These are phyloP conservation scores for Suillus lakei DNA, from an alignment of 768 basidiomycete genomes.

Conservation along the genomic window DNA sequence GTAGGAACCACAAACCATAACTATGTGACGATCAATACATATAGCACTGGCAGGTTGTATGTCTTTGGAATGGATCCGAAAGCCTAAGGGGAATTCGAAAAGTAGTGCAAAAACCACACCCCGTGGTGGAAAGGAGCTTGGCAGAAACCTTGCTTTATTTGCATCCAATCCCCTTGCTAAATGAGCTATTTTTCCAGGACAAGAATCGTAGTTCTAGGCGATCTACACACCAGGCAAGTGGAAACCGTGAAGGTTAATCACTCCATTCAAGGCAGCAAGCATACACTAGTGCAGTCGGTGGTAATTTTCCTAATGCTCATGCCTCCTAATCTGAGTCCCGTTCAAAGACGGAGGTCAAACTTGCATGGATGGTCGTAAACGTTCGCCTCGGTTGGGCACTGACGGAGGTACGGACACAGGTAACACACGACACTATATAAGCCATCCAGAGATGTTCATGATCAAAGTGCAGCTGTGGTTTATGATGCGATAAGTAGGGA, in stretches of 20 bases:
- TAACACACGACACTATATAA: neutral
- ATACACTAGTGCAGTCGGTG: neutral
- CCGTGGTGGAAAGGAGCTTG: neutral
- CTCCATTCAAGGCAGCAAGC: neutral
- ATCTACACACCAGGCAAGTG: neutral
- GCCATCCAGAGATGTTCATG: neutral
- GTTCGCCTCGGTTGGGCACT: no score
- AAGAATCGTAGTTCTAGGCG: no score
- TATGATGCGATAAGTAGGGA: neutral
- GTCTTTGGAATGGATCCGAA: no score
- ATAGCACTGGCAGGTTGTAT: no score
- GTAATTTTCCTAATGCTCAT: neutral
- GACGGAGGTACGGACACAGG: neutral
- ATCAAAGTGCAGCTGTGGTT: no score
- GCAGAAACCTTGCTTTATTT: neutral
- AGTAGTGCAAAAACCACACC: neutral
- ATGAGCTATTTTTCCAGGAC: neutral
- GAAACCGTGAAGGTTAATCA: neutral
- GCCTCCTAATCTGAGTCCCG: no score
- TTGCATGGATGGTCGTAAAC: no score
- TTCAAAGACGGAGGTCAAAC: neutral
- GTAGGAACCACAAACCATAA: no score
- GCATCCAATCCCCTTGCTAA: neutral
- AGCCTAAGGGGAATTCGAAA: neutral
- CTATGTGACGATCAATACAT: no score